Conservation (phyloP, 1,284 basidiomycete species). For the Tylopilus sp. region DNA sequence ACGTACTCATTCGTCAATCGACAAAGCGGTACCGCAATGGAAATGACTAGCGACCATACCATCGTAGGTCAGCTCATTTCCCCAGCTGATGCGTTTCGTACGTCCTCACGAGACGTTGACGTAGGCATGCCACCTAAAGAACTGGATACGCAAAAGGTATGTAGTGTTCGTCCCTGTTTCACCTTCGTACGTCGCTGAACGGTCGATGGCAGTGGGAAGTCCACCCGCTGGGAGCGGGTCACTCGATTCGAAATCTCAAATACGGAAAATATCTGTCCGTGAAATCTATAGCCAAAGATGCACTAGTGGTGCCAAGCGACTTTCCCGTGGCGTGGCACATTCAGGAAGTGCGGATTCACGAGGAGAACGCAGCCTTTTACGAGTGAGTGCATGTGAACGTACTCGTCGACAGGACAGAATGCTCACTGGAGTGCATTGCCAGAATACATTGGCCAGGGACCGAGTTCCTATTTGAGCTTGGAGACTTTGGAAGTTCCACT, state of each 20-base stretch:
- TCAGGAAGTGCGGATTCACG: slow-evolving; percentile 21
- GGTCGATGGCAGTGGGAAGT: slow-evolving; percentile 25
- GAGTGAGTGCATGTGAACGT: slow-evolving; percentile 18
- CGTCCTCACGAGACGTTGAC: slow-evolving; percentile 3
- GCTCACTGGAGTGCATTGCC: not conserved
- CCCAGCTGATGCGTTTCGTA: too few species aligned
- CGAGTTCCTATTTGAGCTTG: slow-evolving; percentile 28
- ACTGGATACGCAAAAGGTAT: slow-evolving; percentile 28
- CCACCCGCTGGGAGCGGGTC: slow-evolving; percentile 27
- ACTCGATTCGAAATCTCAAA: slow-evolving; percentile 33
- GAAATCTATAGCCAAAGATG: slow-evolving; percentile 17
- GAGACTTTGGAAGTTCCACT: slow-evolving; percentile 23
- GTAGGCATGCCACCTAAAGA: slow-evolving; percentile 31
- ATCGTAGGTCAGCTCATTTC: slow-evolving; percentile 21
- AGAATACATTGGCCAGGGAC: slow-evolving; percentile 32
- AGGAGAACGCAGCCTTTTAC: slow-evolving; percentile 31
- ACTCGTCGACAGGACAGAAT: not conserved
- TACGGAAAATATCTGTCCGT: slow-evolving; percentile 32
- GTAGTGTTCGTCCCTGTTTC: not conserved
- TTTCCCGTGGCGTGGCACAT: slow-evolving; percentile 31
- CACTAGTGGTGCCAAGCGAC: slow-evolving; percentile 23
- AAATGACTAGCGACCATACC: slow-evolving; percentile 25
- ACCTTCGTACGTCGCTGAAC: not conserved
- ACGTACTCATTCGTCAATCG: slow-evolving; percentile 31
- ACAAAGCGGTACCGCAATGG: slow-evolving; percentile 34